phyloP scores from a whole-genome alignment of 208 protist species.

The Porcisia hertigi region DNA sequence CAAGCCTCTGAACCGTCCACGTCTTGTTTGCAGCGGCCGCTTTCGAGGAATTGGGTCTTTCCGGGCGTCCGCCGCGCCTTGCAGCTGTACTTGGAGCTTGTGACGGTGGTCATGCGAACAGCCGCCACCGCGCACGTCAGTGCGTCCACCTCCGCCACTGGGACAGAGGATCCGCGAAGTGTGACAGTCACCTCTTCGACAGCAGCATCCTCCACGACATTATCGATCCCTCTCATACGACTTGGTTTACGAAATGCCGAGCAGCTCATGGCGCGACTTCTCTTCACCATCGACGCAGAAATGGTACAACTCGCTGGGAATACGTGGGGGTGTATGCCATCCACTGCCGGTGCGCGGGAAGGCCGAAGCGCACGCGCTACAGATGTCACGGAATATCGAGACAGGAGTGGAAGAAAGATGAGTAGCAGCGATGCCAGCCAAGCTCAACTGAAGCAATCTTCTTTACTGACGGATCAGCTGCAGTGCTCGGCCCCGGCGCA shows the following conservation, averaged over 20 bases:
- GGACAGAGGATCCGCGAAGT: neutral
- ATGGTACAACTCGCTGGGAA: constrained; percentile 31
- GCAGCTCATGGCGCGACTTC: constrained; percentile 24
- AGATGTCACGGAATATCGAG: neutral
- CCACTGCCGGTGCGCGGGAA: neutral
- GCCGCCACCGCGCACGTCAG: constrained; percentile 14
- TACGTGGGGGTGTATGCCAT: constrained; percentile 13
- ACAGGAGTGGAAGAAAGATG: neutral
- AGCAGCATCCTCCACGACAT: neutral
- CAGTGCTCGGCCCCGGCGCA: constrained; percentile 27
- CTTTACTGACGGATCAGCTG: constrained; percentile 10
- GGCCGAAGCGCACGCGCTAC: neutral
- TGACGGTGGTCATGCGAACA: constrained; percentile 23
- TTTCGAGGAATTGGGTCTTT: constrained; percentile 27
- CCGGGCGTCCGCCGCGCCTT: constrained; percentile 27
- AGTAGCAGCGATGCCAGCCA: neutral
- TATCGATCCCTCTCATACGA: constrained; percentile 16
- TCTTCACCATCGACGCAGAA: constrained; percentile 30
- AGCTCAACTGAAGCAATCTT: neutral
- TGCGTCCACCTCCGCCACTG: neutral
- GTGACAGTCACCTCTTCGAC: neutral
- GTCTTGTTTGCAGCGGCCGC: neutral
- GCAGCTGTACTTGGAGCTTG: constrained; percentile 30
- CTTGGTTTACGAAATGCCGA: constrained; percentile 24
- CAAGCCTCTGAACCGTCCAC: neutral